A percentile compares a stretch with the other conserved stretches of the same genome.
Conservation (phyloP, 2,329 filamentous ascomycete species). For the Fonsecaea monophora region DNA sequence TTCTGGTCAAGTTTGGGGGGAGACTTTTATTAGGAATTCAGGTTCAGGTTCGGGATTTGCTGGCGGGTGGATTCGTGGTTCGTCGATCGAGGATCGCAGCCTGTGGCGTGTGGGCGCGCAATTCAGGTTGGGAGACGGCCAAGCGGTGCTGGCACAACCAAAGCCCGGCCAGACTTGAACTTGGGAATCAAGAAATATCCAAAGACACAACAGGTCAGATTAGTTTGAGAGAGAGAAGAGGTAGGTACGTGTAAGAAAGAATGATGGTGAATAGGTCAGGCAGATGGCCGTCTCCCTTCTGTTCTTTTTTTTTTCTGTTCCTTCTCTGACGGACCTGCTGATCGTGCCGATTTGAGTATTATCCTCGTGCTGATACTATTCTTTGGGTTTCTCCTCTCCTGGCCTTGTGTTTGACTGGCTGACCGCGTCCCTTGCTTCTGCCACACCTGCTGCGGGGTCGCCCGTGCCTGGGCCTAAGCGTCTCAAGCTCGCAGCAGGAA, state of each 20-base stretch:
- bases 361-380: conserved; percentile 18
- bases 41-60: conserved; percentile 19
- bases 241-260: background rate
- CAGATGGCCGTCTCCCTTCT: background rate
- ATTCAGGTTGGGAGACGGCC: background rate
- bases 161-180: background rate
- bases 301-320: conserved; percentile 15
- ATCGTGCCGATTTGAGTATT: conserved; percentile 27
- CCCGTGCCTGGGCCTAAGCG: conserved; percentile 32
- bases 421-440: conserved; percentile 31
- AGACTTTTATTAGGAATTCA: conserved; percentile 20
- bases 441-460: conserved; percentile 32
- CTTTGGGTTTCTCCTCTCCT: conserved; percentile 15
- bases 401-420: conserved; percentile 23
- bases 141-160: background rate
- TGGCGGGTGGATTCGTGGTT: conserved; percentile 21
- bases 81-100: conserved; percentile 23
- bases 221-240: background rate
- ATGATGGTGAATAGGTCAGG: conserved; percentile 13
- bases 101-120: conserved; percentile 13
- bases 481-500: conserved; percentile 29
- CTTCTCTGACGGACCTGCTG: conserved; percentile 24
- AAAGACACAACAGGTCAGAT: background rate
- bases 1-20: conserved; percentile 4
- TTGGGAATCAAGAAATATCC: background rate